Percentiles rank a stretch among this genome's conserved stretches.
Evolutionary conservation across 1,284 basidiomycete species (phyloP).

Genomic region (Marasmius sp.): DNA sequence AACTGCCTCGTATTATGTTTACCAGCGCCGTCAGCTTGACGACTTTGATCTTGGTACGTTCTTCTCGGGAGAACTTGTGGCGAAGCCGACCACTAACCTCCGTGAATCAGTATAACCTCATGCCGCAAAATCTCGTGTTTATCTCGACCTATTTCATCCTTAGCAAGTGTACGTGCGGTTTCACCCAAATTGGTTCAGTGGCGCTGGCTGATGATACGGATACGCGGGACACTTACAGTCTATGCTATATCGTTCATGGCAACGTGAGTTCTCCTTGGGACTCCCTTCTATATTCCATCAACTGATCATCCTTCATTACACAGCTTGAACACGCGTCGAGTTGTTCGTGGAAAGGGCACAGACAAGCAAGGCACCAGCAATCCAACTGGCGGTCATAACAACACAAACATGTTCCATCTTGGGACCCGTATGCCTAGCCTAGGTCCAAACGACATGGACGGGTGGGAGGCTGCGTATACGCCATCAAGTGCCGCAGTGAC

Average conservation of each 20-base stretch:
- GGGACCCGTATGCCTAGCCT: constrained; percentile 38
- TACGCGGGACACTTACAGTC: constrained; percentile 35
- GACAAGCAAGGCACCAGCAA: constrained; percentile 34
- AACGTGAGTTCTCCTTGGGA: constrained; percentile 41
- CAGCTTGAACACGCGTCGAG: constrained; percentile 52
- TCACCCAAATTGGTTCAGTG: background rate
- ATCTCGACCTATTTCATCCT: constrained; percentile 60
- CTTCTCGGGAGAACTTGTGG: background rate
- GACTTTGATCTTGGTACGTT: constrained; percentile 52
- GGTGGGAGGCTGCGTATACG: constrained; percentile 11
- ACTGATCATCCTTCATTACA: constrained; percentile 6
- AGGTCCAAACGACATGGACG: constrained; percentile 11
- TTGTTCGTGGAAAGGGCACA: constrained; percentile 44
- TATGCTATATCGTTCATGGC: constrained; percentile 70
- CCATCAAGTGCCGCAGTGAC: background rate
- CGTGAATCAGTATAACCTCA: constrained; percentile 49
- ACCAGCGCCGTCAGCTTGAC: constrained; percentile 56
- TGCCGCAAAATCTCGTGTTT: constrained; percentile 58
- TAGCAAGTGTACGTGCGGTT: constrained; percentile 53
- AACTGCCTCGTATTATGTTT: constrained; percentile 7
- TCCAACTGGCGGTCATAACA: constrained; percentile 20
- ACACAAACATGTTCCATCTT: constrained; percentile 47
- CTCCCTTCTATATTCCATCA: background rate
- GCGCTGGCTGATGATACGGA: background rate
- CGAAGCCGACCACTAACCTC: constrained; percentile 6